Evolutionary conservation across 192 early-diverging fungal species (phyloP).

Genomic region (Podila verticillata): DNA sequence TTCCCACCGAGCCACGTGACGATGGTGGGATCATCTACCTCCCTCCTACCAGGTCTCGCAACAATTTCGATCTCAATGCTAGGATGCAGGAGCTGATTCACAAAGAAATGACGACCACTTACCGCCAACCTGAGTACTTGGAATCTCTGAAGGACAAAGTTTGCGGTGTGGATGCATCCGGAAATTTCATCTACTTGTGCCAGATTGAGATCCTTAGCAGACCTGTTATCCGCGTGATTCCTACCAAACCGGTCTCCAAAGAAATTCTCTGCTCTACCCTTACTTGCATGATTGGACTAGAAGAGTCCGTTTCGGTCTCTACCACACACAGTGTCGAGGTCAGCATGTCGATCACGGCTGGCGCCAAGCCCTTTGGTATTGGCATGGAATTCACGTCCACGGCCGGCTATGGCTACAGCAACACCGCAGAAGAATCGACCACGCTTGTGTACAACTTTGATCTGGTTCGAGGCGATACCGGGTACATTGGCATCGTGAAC

Average conservation of each 20-base stretch:
- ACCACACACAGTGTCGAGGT: constrained; percentile 2
- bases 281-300: not conserved
- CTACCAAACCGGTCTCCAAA: not conserved
- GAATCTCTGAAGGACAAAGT: not conserved
- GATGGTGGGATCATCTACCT: not conserved
- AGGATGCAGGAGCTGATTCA: not conserved
- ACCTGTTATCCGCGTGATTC: not conserved
- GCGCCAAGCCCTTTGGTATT: constrained; percentile 5
- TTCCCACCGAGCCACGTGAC: not conserved
- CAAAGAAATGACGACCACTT: not conserved
- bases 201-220: not conserved
- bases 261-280: not conserved
- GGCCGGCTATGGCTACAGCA: constrained; percentile 1
- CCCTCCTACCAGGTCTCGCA: not conserved
- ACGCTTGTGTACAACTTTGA: not conserved
- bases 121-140: not conserved
- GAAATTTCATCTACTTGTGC: too few relatives aligned
- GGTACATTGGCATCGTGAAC: constrained; percentile 5
- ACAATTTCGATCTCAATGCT: not conserved
- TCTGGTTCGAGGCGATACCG: not conserved
- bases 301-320: constrained; percentile 1
- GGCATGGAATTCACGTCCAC: not conserved
- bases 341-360: not conserved
- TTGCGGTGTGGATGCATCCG: too few relatives aligned
- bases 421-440: not conserved